Evolutionary conservation across 768 basidiomycete species (phyloP).

Genomic region (Lactifluus rugatus): DNA sequence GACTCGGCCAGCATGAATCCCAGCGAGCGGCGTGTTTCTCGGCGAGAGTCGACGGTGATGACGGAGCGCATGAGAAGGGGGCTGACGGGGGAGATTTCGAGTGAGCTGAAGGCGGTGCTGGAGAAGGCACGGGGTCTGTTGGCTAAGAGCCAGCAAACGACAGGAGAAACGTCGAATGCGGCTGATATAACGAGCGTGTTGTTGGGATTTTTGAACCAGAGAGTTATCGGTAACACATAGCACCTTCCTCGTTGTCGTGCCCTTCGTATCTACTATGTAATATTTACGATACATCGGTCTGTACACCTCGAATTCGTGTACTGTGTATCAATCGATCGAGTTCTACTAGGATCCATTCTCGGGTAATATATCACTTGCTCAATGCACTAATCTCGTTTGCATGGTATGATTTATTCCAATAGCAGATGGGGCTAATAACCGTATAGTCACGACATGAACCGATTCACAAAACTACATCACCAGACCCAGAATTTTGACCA

Average conservation of each 20-base stretch:
- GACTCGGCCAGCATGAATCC: conserved; percentile 7
- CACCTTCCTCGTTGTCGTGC: background rate
- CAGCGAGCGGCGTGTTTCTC: conserved; percentile 35
- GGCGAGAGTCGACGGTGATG: conserved; percentile 38
- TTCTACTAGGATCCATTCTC: no score
- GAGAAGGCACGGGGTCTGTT: conserved; percentile 56
- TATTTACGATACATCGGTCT: background rate
- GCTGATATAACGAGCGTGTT: conserved; percentile 55
- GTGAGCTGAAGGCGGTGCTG: conserved; percentile 58
- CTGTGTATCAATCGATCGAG: background rate
- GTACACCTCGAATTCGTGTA: background rate
- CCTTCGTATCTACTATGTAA: background rate
- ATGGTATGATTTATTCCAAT: no score
- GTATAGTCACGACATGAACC: no score
- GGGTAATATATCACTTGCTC: no score
- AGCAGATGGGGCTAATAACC: no score
- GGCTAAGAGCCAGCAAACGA: conserved; percentile 43
- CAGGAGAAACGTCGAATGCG: conserved; percentile 31
- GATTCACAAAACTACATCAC: no score
- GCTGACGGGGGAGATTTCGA: conserved; percentile 72
- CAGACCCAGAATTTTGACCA: no score
- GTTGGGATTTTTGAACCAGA: conserved; percentile 54
- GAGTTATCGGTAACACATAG: conserved; percentile 30
- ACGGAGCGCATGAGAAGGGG: conserved; percentile 61
- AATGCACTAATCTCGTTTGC: no score